Evolutionary conservation across 2,329 filamentous ascomycete species (phyloP).

Genomic region (Cadophora gregata): DNA sequence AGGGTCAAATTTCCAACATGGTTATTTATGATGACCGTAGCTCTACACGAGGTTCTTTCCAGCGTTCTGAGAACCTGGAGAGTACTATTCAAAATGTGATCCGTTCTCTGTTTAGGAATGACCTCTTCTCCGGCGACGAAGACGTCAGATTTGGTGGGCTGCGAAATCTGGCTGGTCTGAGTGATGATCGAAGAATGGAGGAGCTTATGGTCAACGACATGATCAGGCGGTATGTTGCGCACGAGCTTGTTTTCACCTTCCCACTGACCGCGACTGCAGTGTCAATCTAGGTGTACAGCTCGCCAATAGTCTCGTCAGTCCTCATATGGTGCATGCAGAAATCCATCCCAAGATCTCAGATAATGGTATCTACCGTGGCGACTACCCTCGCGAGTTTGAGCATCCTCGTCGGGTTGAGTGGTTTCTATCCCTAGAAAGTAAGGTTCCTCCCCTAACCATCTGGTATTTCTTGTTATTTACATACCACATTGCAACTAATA

Average conservation of each 20-base stretch:
- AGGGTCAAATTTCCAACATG: background rate
- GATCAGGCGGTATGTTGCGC: slow-evolving; percentile 25
- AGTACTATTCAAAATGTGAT: slow-evolving; percentile 17
- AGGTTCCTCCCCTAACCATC: slow-evolving; percentile 11
- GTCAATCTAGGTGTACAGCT: slow-evolving; percentile 35
- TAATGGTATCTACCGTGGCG: slow-evolving; percentile 23
- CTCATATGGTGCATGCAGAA: slow-evolving; percentile 29
- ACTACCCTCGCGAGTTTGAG: slow-evolving; percentile 34
- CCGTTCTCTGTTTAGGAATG: slow-evolving; percentile 14
- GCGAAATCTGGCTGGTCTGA: background rate
- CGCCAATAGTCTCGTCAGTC: slow-evolving; percentile 30
- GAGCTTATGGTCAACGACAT: slow-evolving; percentile 21
- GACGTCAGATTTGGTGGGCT: slow-evolving; percentile 5
- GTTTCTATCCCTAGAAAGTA: slow-evolving; percentile 33
- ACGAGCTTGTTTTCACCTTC: too few species aligned
- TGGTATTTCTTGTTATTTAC: background rate
- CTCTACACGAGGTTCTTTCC: background rate
- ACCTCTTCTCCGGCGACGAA: slow-evolving; percentile 20
- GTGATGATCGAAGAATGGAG: slow-evolving; percentile 9
- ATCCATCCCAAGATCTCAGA: slow-evolving; percentile 35
- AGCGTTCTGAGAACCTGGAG: slow-evolving; percentile 17
- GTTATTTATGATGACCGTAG: slow-evolving; percentile 5
- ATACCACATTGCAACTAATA: background rate
- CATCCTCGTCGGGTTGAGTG: slow-evolving; percentile 30
- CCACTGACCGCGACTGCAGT: slow-evolving; percentile 18